Evolutionary conservation across 2,329 filamentous ascomycete genomes (phyloP), one percentile per base, ranked within the genome.

Genomic region (Colletotrichum sp.): DNA sequence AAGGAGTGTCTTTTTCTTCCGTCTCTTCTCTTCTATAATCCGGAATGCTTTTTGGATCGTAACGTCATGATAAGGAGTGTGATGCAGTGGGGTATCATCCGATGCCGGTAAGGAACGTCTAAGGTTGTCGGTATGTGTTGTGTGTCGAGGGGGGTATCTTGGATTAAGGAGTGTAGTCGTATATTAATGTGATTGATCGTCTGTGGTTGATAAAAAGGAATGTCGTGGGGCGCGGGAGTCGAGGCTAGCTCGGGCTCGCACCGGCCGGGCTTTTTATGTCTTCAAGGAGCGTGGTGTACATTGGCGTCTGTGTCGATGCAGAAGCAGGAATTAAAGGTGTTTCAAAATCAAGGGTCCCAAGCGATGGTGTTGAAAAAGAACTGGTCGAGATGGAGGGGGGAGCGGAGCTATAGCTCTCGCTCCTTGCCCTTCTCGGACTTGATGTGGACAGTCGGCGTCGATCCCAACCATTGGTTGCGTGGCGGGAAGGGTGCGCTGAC

Each of bases 161-260:
- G 80, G 80, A 82, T 82, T 78, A 84, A 83, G 81, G 81, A 83
- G 80, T 76, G 78, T 76, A 21, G 63, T 76, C 73, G 73, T 68
- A 65, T 28, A 69, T 76, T 72, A 76, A 12, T 68, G 30, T 28
- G 28, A 59, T n/a, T 55, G 39, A 21, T 75, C 65, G 71, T 76
- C n/a, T 66, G 24, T 76, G 34, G 55, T 73, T 72, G 18, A 49
- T 49, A n/a, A 49, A 49, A 88, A 87, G 85, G 86, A 88, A 82
- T 81, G 87, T 88, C 84, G 64, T 74, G 73, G 63, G 69, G 12
- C 13, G 9, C 34, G 30, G 28, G 28, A 32, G 32, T 32, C 36
- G 39, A 77, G 72, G 21, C 75, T 77, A 81, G 81, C 81, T 81
- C 82, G 80, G 77, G 60, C 7, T 39, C 72, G 77, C 76, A 64